Evolutionary conservation across 2,329 filamentous ascomycete genomes (phyloP), one percentile per base, ranked within the genome.

Genomic region (Colletotrichum orbiculare): DNA sequence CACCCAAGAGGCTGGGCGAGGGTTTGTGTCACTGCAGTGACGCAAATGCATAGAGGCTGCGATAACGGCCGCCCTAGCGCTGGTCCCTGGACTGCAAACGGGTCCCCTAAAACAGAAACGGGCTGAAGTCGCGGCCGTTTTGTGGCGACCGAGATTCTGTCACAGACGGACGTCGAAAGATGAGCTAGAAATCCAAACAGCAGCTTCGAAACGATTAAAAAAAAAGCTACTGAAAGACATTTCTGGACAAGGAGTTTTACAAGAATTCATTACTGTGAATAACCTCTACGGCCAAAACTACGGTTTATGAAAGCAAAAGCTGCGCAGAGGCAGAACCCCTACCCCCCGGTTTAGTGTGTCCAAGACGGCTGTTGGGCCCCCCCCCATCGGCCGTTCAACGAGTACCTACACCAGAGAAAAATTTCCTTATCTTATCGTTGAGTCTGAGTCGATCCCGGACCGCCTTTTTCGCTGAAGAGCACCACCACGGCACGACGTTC

Each of bases 361-460:
- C 37, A 47, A 53, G 48, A 38, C 47, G 50, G 42, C 57, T 57
- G 62, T 65, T 65, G 62, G 63, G 47, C 41, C 10, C 52, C 52
- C 52, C 63, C 62, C 58, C 53, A 63, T 63, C 63, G 53, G 63
- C 59, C 58, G 37, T 66, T 57, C 63, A 66, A 66, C 58, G 52
- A 63, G 38, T 34, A 25, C 25, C 25, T 25, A 25, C 25, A 25
- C 52, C 37, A 64, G 58, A 53, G 64, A 68, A 68, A 68, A 68
- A 68, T 68, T 68, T 67, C 67, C 67, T 68, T 68, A 68, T 68
- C 67, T 68, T 67, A 68, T 68, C 67, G 45, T 38, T 15, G 25
- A 48, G 47, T 64, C 57, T 38, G 48, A 58, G 25, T 25, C 25
- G 25, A 25, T 5, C 54, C 48, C 56, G 56, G 50, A 60, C 59